Evolutionary conservation across 2,329 filamentous ascomycete genomes (phyloP).

Genomic region (Leptographium wingfieldii): DNA sequence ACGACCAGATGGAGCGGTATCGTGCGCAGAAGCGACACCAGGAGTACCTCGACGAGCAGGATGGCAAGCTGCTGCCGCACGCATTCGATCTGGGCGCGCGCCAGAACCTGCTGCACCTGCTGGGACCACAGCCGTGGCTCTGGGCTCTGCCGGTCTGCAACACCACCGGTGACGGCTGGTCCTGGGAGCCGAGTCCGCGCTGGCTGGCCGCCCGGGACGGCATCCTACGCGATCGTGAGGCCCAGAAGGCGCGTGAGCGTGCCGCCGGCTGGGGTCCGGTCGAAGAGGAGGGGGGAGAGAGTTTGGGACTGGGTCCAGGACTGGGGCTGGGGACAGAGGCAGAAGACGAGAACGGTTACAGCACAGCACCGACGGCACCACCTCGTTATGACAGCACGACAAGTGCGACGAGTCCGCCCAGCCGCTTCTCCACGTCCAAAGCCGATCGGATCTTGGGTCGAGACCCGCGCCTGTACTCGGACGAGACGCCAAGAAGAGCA

Average conservation of each 20-base stretch:
- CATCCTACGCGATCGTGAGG: slow-evolving; percentile 42
- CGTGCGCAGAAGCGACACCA: slow-evolving; percentile 44
- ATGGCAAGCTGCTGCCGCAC: slow-evolving; percentile 77
- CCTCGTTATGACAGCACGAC: not conserved
- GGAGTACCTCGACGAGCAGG: slow-evolving; percentile 78
- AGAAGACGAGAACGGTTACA: slow-evolving; percentile 3
- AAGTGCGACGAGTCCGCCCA: not conserved
- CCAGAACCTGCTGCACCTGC: slow-evolving; percentile 67
- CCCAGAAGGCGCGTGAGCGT: slow-evolving; percentile 50
- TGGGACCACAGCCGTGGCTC: slow-evolving; percentile 58
- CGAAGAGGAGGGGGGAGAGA: slow-evolving; percentile 17
- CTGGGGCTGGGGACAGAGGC: no score
- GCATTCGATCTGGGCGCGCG: slow-evolving; percentile 85
- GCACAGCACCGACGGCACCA: not conserved
- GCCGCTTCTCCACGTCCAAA: slow-evolving; percentile 31
- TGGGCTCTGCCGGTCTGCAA: slow-evolving; percentile 77
- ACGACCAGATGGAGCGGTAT: slow-evolving; percentile 41
- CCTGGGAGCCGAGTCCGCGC: slow-evolving; percentile 72
- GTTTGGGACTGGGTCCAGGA: not conserved
- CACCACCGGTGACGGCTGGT: slow-evolving; percentile 86
- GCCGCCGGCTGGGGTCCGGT: slow-evolving; percentile 53
- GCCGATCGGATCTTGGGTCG: slow-evolving; percentile 46
- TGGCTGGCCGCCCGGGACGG: slow-evolving; percentile 63
- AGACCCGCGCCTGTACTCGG: slow-evolving; percentile 41
- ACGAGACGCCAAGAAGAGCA: slow-evolving; percentile 19